These are phyloP conservation scores for Hymenoscyphus occultus DNA, from an alignment of 2,329 filamentous ascomycete genomes.

Conservation along the genomic window DNA sequence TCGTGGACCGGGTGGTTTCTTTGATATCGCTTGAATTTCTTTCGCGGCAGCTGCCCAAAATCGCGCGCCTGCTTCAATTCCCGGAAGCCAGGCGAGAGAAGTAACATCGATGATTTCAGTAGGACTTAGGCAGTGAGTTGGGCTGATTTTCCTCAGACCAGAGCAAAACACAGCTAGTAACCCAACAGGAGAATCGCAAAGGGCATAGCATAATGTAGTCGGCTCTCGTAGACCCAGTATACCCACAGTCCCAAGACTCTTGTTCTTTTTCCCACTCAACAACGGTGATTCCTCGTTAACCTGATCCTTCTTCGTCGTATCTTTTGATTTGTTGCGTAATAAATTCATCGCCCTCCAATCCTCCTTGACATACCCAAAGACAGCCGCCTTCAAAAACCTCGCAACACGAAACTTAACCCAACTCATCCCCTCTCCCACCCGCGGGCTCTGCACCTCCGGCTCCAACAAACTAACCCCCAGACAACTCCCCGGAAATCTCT, in stretches of 20 bases:
- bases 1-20: conserved; percentile 3
- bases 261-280: background rate
- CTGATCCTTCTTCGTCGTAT: background rate
- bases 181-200: conserved; percentile 60
- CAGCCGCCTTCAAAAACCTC: conserved; percentile 45
- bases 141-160: conserved; percentile 43
- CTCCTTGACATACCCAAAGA: conserved; percentile 54
- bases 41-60: conserved; percentile 46
- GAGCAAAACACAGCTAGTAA: conserved; percentile 54
- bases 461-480: conserved; percentile 60
- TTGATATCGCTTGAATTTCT: conserved; percentile 22
- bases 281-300: background rate
- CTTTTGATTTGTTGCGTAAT: background rate
- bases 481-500: conserved; percentile 48
- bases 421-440: conserved; percentile 40
- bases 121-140: conserved; percentile 43
- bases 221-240: conserved; percentile 29
- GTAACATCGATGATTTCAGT: conserved; percentile 59
- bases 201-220: conserved; percentile 53
- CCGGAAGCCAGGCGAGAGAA: conserved; percentile 63
- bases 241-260: conserved; percentile 18
- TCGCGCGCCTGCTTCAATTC: conserved; percentile 57
- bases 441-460: conserved; percentile 52
- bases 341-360: conserved; percentile 47
- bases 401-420: conserved; percentile 58